Evolutionary conservation across 345 rosid genomes (phyloP).

Genomic region (Citrus glauca): DNA sequence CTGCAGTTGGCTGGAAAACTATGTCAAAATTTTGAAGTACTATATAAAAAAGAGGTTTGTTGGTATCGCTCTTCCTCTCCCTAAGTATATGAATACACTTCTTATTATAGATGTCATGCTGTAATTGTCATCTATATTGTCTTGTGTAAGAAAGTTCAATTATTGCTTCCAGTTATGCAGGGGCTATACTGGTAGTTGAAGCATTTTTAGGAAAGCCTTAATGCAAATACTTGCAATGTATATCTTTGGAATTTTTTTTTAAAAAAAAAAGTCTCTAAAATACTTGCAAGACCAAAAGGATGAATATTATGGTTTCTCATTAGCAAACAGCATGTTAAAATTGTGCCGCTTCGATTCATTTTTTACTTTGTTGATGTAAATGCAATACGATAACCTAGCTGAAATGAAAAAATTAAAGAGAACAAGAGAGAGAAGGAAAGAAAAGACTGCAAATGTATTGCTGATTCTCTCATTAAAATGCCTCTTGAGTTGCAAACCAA

Average conservation of each 20-base stretch:
- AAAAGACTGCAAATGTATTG: background rate
- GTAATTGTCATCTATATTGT: background rate
- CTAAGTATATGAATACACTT: background rate
- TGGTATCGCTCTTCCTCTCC: background rate
- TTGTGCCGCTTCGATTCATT: background rate
- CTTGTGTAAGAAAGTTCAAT: background rate
- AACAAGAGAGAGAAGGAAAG: too few species aligned
- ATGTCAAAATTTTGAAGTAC: conserved; percentile 32
- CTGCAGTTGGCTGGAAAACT: conserved; percentile 25
- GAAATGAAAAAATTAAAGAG: too few species aligned
- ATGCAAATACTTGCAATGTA: background rate
- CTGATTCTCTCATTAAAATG: background rate
- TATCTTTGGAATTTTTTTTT: background rate
- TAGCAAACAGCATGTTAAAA: background rate
- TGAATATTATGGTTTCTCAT: too few species aligned
- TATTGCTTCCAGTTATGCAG: background rate
- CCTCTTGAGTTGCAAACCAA: background rate
- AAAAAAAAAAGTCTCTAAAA: background rate
- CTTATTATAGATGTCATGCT: background rate
- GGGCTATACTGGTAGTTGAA: background rate
- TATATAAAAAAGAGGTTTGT: conserved; percentile 32
- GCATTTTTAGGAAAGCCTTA: background rate
- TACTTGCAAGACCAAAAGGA: too few species aligned
- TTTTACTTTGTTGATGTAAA: background rate
- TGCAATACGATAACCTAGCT: background rate